Evolutionary conservation across 345 rosid species (phyloP).

Genomic region (Eucalyptus shirleyi): DNA sequence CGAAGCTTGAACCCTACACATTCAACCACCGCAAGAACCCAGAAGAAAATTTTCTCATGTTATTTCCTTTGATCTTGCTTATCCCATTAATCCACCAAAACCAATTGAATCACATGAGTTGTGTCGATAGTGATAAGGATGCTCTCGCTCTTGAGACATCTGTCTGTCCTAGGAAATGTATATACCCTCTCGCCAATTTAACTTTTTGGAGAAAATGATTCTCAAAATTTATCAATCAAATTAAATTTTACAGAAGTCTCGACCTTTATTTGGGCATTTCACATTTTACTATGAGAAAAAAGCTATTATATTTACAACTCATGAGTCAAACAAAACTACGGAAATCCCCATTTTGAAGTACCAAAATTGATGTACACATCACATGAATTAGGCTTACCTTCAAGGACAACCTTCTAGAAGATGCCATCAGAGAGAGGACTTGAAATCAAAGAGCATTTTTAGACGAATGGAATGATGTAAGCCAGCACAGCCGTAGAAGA

Average conservation of each 20-base stretch:
- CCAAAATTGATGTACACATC: neutral
- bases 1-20: neutral
- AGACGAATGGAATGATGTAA: neutral
- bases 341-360: neutral
- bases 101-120: neutral
- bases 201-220: neutral
- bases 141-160: neutral
- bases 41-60: neutral
- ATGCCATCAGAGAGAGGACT: neutral
- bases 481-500: neutral
- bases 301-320: neutral
- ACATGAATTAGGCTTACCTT: neutral
- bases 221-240: neutral
- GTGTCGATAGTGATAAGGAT: neutral
- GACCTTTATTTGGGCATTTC: neutral
- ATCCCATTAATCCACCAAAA: neutral
- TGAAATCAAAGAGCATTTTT: neutral
- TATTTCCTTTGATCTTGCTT: neutral
- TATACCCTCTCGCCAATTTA: neutral
- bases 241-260: neutral
- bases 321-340: neutral
- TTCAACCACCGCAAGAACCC: neutral
- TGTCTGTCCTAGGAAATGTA: neutral
- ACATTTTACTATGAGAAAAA: neutral
- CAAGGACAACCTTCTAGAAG: neutral